phyloP scores from a whole-genome alignment of 2,329 filamentous ascomycete genomes.

The Alternaria longipes region DNA sequence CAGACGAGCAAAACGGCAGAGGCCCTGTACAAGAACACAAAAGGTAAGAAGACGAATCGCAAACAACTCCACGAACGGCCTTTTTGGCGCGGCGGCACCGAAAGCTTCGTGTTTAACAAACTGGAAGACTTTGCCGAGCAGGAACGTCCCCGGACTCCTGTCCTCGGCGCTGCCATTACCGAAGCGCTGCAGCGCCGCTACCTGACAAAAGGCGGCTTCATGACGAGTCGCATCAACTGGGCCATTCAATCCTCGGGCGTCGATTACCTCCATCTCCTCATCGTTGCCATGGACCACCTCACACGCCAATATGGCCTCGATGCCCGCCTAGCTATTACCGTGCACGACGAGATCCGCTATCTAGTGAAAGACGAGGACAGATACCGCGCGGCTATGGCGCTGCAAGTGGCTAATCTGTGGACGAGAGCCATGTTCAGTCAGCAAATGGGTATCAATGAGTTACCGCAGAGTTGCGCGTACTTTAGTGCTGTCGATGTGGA shows the following conservation, averaged over 20 bases:
- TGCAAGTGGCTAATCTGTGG: conserved; percentile 95
- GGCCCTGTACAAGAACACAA: conserved; percentile 86
- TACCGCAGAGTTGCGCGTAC: conserved; percentile 93
- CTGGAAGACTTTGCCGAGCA: conserved; percentile 98
- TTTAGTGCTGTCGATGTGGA: conserved; percentile 97
- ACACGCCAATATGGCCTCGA: conserved; percentile 83
- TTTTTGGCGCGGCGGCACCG: conserved; percentile 96
- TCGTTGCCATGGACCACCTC: conserved; percentile 94
- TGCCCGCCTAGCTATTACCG: conserved; percentile 88
- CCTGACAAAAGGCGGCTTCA: conserved; percentile 87
- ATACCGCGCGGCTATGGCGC: conserved; percentile 88
- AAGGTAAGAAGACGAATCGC: conserved; percentile 83
- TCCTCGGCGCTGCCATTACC: conserved; percentile 93
- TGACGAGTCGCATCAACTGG: conserved; percentile 98
- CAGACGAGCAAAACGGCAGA: conserved; percentile 79
- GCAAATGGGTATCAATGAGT: conserved; percentile 93
- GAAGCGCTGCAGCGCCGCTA: conserved; percentile 91
- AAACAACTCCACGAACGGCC: conserved; percentile 75
- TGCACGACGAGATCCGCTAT: conserved; percentile 97
- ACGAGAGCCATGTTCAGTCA: conserved; percentile 97
- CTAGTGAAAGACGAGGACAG: conserved; percentile 85
- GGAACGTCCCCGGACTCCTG: conserved; percentile 86
- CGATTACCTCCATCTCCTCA: conserved; percentile 93
- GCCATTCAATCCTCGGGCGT: conserved; percentile 97
- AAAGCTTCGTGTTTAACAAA: conserved; percentile 98